Percentiles rank a stretch among this genome's conserved stretches.
These are phyloP conservation scores for Kandelia obovata DNA, from an alignment of 345 rosid species.

Conservation along the genomic window DNA sequence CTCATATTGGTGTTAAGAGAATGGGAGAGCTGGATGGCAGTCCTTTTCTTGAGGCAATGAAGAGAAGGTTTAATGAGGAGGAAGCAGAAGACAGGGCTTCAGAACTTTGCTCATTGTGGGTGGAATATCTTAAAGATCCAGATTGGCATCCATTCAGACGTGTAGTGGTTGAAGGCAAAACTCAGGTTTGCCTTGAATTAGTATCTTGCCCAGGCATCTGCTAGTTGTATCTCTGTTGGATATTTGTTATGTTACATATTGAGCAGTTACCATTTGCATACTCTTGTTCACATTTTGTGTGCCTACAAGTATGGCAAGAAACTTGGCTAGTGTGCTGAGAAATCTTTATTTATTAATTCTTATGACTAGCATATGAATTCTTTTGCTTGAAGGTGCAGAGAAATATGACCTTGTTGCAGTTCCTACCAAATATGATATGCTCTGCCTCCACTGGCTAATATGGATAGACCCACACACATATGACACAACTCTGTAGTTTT, in stretches of 20 bases:
- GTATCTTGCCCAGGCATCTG: constrained; percentile 4
- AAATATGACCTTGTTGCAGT: too few species aligned
- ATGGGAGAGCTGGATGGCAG: constrained; percentile 89
- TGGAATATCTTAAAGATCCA: constrained; percentile 86
- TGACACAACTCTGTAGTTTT: not conserved
- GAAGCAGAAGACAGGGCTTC: constrained; percentile 74
- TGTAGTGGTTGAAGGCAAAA: constrained; percentile 45
- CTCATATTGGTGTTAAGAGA: constrained; percentile 71
- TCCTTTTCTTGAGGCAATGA: constrained; percentile 84
- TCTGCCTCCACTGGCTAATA: too few species aligned
- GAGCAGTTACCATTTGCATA: not conserved
- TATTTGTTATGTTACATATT: not conserved
- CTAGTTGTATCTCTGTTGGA: constrained; percentile 1
- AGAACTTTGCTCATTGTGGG: constrained; percentile 85
- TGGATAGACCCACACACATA: too few species aligned
- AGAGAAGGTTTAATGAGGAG: constrained; percentile 53
- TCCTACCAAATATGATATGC: too few species aligned
- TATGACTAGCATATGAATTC: not conserved
- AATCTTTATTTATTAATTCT: not conserved
- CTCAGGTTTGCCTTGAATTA: constrained; percentile 46
- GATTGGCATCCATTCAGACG: constrained; percentile 90
- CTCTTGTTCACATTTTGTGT: not conserved
- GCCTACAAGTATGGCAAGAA: constrained; percentile 1
- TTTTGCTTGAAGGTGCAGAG: not conserved
- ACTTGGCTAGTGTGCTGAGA: not conserved